phyloP scores from a whole-genome alignment of 352 stramenopile species.

The Globisporangium cederbergense region DNA sequence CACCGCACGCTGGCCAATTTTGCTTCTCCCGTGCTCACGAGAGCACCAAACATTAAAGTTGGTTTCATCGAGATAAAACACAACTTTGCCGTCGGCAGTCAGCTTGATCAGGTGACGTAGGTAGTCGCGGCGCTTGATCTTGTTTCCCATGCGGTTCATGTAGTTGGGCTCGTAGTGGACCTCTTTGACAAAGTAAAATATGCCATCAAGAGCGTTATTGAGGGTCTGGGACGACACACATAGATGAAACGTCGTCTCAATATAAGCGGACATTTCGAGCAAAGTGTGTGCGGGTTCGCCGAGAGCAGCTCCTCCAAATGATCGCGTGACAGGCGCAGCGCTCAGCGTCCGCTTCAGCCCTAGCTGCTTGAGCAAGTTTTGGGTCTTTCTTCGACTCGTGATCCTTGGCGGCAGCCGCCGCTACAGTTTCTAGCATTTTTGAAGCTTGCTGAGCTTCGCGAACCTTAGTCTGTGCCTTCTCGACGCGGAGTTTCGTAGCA shows the following conservation, averaged over 20 bases:
- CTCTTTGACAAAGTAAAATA: not conserved
- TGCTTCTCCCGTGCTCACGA: not conserved
- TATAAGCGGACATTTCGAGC: not conserved
- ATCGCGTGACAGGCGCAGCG: too few relatives aligned
- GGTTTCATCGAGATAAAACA: not conserved
- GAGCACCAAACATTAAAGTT: constrained; percentile 3
- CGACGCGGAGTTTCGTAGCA: too few relatives aligned
- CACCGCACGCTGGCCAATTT: not conserved
- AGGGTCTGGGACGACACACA: not conserved
- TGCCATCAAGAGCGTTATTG: not conserved
- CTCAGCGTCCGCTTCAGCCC: too few relatives aligned
- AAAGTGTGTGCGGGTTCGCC: not conserved
- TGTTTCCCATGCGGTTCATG: not conserved
- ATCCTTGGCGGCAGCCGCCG: too few relatives aligned
- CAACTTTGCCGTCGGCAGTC: not conserved
- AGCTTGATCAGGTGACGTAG: not conserved
- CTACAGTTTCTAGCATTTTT: too few relatives aligned
- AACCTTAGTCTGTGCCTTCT: too few relatives aligned
- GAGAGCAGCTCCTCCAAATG: not conserved
- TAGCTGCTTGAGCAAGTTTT: too few relatives aligned
- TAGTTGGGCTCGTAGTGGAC: not conserved
- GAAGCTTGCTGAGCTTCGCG: too few relatives aligned
- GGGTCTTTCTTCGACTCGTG: too few relatives aligned
- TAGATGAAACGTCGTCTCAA: not conserved
- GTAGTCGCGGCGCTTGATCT: not conserved